Evolutionary conservation across 306 rosid species (phyloP).

Genomic region (Carpinus fangiana): DNA sequence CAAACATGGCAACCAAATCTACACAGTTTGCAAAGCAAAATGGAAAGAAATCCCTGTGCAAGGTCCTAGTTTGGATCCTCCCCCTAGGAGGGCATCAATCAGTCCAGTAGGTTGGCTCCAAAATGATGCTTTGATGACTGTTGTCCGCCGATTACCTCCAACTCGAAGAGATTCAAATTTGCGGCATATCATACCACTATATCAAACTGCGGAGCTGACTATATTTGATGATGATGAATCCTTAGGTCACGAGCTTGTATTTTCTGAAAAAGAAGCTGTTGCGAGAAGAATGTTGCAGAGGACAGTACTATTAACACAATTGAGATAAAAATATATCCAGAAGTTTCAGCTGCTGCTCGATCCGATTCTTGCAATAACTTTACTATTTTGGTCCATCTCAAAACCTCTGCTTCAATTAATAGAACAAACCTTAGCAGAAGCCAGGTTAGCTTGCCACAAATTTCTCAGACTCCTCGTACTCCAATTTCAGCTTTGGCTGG

Average conservation of each 20-base stretch:
- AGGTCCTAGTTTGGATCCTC: constrained; percentile 59
- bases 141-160: constrained; percentile 69
- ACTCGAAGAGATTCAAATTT: constrained; percentile 66
- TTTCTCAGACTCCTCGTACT: constrained; percentile 69
- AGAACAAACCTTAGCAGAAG: constrained; percentile 43
- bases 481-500: constrained; percentile 20
- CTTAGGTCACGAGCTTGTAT: constrained; percentile 51
- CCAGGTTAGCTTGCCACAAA: constrained; percentile 46
- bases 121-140: constrained; percentile 84
- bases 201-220: constrained; percentile 77
- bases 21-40: constrained; percentile 93
- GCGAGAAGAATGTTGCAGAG: constrained; percentile 36
- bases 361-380: constrained; percentile 56
- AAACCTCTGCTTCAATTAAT: constrained; percentile 59
- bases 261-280: constrained; percentile 39
- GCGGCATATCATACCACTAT: constrained; percentile 76
- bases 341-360: constrained; percentile 63
- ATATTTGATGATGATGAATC: constrained; percentile 83
- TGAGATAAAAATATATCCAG: constrained; percentile 71
- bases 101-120: constrained; percentile 73
- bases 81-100: constrained; percentile 50
- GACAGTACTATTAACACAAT: constrained; percentile 41
- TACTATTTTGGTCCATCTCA: constrained; percentile 78
- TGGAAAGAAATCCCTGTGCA: constrained; percentile 93
- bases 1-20: constrained; percentile 87